Base-by-base conservation (phyloP, 306 rosid genomes). In the Castanopsis chinensis region DNA sequence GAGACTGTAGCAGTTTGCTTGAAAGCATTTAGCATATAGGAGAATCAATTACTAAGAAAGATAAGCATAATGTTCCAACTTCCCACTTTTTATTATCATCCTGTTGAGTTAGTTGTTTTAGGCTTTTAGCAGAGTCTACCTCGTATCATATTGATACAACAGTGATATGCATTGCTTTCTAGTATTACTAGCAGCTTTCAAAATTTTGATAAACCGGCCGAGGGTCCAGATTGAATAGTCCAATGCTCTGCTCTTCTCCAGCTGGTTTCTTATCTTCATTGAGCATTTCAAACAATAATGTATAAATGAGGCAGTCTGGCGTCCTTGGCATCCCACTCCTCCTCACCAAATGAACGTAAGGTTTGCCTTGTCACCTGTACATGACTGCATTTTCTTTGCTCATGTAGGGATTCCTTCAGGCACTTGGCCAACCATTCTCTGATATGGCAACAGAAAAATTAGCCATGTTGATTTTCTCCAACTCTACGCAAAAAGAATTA, bases 201-300 rank as follows among this genome's bases (percentile, higher is more conserved):
- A 49, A 49, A 3, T 10, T 49, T 49, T 49, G 53, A 83, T 79
- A 78, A 37, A 79, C 77, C 4, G 58, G 21, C 63, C 51, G 61
- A 53, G 18, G 75, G 43, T 75, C 3, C 30, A 77, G 83, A 71
- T 69, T n/a, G 33, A 79, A 83, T 49, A 83, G 4, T 83, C 86
- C 86, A 83, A 83, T 2, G 4, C 79, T 79, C 13, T 69, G 63
- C 78, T 79, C 86, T 19, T 59, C 74, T 21, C 19, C 49, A 21
- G 71, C 57, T 43, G 37, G 28, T 57, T 75, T 75, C n/a, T 61
- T 3, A 25, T 75, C 41, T 43, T 61, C 72, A 25, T 75, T 75
- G 60, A 45, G 45, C 71, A 61, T 60, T 3, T 69, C 71, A 61
- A 61, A 75, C 19, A 75, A 41, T n/a, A 75, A 75, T 1, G 21